These are phyloP conservation scores for Diversispora epigaea DNA, from an alignment of 192 early-diverging fungal species.

Conservation along the genomic window DNA sequence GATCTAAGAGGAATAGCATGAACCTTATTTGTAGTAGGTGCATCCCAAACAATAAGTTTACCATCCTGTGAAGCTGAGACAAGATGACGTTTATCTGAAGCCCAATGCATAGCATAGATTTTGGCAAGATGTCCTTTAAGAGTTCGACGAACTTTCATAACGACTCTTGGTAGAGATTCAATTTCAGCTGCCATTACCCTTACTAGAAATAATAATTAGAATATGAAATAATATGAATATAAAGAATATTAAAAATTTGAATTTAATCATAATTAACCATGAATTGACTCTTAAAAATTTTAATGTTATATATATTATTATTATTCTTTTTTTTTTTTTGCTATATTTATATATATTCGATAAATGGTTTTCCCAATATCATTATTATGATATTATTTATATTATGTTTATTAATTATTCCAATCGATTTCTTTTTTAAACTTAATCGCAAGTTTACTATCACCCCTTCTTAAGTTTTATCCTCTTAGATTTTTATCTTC, in stretches of 20 bases:
- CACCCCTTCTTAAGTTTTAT: no score
- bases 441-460: no score
- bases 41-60: constrained; percentile 99
- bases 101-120: constrained; percentile 99
- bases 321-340: no score
- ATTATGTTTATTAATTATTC: no score
- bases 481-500: no score
- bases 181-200: constrained; percentile 81
- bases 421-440: no score
- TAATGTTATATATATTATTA: no score
- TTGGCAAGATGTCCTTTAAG: constrained; percentile 99
- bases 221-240: background rate
- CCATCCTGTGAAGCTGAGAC: constrained; percentile 99
- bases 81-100: constrained; percentile 93
- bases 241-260: background rate
- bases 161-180: constrained; percentile 82
- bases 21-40: constrained; percentile 98
- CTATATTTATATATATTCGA: no score
- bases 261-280: background rate
- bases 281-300: no score
- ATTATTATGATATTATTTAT: no score
- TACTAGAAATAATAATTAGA: constrained; percentile 54
- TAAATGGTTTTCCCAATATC: no score
- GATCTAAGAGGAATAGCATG: constrained; percentile 98
- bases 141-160: constrained; percentile 94